Conservation (phyloP, 2,329 filamentous ascomycete species). For the Colletotrichum lentis region DNA sequence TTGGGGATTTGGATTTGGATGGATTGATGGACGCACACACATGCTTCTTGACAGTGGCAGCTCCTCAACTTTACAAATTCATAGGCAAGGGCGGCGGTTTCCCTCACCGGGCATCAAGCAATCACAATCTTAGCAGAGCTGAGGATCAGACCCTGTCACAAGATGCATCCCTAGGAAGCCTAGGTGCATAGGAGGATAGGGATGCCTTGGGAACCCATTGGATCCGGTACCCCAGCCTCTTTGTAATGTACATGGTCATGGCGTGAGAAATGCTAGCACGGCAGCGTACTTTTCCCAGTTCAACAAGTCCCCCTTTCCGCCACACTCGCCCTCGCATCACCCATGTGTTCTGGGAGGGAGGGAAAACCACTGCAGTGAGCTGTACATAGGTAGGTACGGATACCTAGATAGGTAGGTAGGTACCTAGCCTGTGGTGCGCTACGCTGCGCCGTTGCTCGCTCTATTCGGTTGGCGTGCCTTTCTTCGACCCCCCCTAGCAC, state of each 20-base stretch:
- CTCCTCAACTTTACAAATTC: background rate
- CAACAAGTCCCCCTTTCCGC: background rate
- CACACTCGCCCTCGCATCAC: background rate
- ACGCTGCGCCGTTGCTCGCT: constrained; percentile 1
- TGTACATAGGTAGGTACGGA: too few species aligned
- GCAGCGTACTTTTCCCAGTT: background rate
- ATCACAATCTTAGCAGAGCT: constrained; percentile 21
- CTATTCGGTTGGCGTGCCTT: constrained; percentile 29
- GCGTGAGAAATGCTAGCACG: background rate
- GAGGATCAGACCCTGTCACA: constrained; percentile 35
- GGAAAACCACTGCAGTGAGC: constrained; percentile 14
- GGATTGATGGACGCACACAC: background rate
- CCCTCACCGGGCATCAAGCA: background rate
- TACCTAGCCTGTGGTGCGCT: background rate
- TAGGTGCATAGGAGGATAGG: background rate
- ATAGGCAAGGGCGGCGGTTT: background rate
- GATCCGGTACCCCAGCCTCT: background rate
- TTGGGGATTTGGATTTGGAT: background rate
- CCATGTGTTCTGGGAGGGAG: constrained; percentile 16
- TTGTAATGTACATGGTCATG: background rate
- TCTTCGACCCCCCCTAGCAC: background rate
- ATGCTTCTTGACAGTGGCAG: background rate
- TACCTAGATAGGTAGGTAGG: too few species aligned
- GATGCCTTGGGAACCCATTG: background rate
- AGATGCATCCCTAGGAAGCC: background rate